A percentile compares a stretch with the other conserved stretches of the same genome.
Conservation (phyloP, 2,329 filamentous ascomycete species). For the Fusarium sp. region DNA sequence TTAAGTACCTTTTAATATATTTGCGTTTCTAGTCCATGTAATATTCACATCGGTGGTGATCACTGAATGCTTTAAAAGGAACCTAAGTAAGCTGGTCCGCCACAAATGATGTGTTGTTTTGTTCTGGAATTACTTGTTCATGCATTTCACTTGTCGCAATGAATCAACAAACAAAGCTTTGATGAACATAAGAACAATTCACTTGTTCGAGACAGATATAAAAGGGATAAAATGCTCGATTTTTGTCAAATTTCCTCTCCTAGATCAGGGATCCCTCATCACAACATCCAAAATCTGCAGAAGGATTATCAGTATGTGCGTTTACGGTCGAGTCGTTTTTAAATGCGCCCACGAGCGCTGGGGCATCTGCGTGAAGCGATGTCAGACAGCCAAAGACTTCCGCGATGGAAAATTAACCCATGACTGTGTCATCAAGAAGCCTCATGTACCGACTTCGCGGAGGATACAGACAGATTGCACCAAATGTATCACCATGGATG, state of each 20-base stretch:
- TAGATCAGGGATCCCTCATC: background rate
- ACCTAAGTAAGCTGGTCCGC: background rate
- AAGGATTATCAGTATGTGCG: conserved; percentile 41
- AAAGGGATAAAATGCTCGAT: background rate
- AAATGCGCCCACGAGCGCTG: conserved; percentile 40
- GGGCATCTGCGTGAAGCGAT: conserved; percentile 40
- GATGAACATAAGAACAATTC: background rate
- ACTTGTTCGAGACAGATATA: conserved; percentile 9
- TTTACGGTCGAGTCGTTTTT: conserved; percentile 40
- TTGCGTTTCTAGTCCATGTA: background rate
- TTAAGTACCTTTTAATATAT: background rate
- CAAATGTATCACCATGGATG: conserved; percentile 35
- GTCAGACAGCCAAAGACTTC: conserved; percentile 28
- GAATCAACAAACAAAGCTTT: background rate
- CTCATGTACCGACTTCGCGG: conserved; percentile 37
- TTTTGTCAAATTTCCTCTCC: background rate
- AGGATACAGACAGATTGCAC: conserved; percentile 35
- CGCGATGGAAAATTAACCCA: background rate
- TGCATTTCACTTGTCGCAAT: background rate
- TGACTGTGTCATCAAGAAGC: conserved; percentile 32
- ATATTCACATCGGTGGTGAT: background rate
- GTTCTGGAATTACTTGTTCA: conserved; percentile 2
- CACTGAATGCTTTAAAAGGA: background rate
- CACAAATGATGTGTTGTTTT: background rate
- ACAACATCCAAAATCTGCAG: background rate